Percentiles rank a stretch among this genome's conserved stretches.
Evolutionary conservation across 192 early-diverging fungal genomes (phyloP).

Genomic region (Backusella westeae): DNA sequence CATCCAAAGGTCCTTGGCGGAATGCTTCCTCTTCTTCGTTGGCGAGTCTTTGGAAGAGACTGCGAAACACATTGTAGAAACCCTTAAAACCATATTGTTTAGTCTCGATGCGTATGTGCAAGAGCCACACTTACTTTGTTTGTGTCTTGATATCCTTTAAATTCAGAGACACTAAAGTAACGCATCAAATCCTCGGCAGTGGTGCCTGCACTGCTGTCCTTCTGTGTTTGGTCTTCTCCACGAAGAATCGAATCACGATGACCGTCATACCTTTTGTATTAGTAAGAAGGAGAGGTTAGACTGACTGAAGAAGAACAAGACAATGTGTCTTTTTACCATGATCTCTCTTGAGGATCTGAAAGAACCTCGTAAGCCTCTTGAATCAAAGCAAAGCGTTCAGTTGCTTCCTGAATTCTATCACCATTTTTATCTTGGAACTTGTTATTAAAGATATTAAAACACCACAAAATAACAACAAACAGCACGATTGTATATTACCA

Average conservation of each 20-base stretch:
- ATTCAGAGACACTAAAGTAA: slow-evolving; percentile 75
- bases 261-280: slow-evolving; percentile 69
- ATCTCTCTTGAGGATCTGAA: slow-evolving; percentile 90
- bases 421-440: slow-evolving; percentile 79
- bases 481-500: slow-evolving; percentile 38
- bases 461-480: not conserved
- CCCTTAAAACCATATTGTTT: slow-evolving; percentile 37
- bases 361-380: slow-evolving; percentile 94
- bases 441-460: not conserved
- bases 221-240: slow-evolving; percentile 58
- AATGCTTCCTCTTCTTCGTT: slow-evolving; percentile 76
- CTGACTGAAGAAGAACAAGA: too few species aligned
- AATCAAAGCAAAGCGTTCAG: slow-evolving; percentile 83
- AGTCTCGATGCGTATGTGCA: not conserved
- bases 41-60: slow-evolving; percentile 73
- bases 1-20: slow-evolving; percentile 40
- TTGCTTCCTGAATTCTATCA: slow-evolving; percentile 81
- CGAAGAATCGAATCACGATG: slow-evolving; percentile 92
- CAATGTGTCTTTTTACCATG: slow-evolving; percentile 60
- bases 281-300: not conserved
- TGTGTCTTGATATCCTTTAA: slow-evolving; percentile 68
- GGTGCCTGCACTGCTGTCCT: slow-evolving; percentile 52
- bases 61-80: slow-evolving; percentile 81
- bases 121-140: slow-evolving; percentile 38
- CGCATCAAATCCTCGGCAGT: slow-evolving; percentile 72